These are phyloP conservation scores for Pluteus cervinus DNA, from an alignment of 768 basidiomycete species.

Conservation along the genomic window DNA sequence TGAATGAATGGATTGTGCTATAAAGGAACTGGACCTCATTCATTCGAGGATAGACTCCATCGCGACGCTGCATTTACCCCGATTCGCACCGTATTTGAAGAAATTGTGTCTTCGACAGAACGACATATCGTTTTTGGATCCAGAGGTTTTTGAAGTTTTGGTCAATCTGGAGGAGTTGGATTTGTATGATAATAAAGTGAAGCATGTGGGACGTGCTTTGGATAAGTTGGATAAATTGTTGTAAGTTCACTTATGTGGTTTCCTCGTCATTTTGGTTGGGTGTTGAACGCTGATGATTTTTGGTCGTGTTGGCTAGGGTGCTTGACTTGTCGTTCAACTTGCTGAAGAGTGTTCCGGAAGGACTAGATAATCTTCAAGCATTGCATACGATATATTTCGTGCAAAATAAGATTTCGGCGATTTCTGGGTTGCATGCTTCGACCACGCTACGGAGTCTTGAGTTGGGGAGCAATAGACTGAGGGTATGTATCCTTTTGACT, in stretches of 20 bases:
- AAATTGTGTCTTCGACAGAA: constrained; percentile 86
- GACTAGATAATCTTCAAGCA: constrained; percentile 48
- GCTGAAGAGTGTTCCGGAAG: constrained; percentile 62
- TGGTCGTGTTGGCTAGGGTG: constrained; percentile 36
- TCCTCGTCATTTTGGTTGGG: not conserved
- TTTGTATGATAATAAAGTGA: constrained; percentile 93
- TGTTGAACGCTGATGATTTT: constrained; percentile 6
- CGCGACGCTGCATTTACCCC: constrained; percentile 56
- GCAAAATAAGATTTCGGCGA: constrained; percentile 88
- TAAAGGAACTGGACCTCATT: constrained; percentile 81
- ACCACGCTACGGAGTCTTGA: constrained; percentile 74
- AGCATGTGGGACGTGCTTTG: constrained; percentile 62
- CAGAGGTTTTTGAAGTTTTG: constrained; percentile 62
- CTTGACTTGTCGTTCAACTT: constrained; percentile 97
- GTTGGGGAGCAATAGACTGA: constrained; percentile 87
- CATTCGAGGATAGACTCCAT: constrained; percentile 74
- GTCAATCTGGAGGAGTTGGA: constrained; percentile 82
- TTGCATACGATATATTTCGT: constrained; percentile 87
- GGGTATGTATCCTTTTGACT: constrained; percentile 43
- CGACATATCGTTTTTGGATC: constrained; percentile 64
- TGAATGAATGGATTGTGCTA: not conserved
- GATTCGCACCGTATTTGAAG: constrained; percentile 67
- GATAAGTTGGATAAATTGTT: constrained; percentile 46
- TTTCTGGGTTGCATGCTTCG: constrained; percentile 56
- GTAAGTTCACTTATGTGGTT: constrained; percentile 32